Percentiles rank a stretch among this genome's conserved stretches.
These are phyloP conservation scores for Magnolia sinica DNA, from an alignment of 164 flowering plant genomes.

Conservation along the genomic window DNA sequence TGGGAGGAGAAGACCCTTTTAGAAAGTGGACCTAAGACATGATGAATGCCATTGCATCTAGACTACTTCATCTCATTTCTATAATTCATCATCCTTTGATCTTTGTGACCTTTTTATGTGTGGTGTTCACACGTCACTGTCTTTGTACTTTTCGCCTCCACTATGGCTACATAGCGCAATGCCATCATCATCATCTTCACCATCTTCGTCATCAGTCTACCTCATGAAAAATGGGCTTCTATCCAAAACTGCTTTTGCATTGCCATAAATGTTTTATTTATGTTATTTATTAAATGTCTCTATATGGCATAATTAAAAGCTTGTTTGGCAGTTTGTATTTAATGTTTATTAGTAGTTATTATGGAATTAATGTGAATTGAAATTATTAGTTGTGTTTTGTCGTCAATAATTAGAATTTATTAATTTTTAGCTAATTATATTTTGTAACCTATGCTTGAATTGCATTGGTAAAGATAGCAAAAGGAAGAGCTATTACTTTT, in stretches of 20 bases:
- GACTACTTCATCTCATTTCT: conserved; percentile 5
- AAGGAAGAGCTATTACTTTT: too few species aligned
- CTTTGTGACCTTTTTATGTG: background rate
- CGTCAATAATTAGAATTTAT: too few species aligned
- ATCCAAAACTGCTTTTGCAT: background rate
- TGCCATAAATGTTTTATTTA: too few species aligned
- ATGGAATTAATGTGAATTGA: too few species aligned
- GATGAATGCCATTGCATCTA: conserved; percentile 3
- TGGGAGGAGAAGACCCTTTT: background rate
- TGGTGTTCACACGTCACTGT: background rate
- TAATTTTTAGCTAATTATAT: too few species aligned
- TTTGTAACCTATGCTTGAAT: too few species aligned
- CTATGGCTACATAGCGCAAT: background rate
- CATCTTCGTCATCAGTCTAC: background rate
- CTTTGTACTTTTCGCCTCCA: background rate
- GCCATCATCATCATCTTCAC: background rate
- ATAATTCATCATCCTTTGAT: background rate
- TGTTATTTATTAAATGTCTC: too few species aligned
- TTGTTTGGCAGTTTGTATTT: too few species aligned
- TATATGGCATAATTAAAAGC: too few species aligned
- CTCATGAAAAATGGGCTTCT: background rate
- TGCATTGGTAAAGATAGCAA: too few species aligned
- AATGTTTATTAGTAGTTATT: too few species aligned
- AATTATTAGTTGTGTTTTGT: too few species aligned
- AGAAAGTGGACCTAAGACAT: background rate